These are phyloP conservation scores for Wallacemonas sp. DNA, from an alignment of 208 protist genomes.

Conservation along the genomic window DNA sequence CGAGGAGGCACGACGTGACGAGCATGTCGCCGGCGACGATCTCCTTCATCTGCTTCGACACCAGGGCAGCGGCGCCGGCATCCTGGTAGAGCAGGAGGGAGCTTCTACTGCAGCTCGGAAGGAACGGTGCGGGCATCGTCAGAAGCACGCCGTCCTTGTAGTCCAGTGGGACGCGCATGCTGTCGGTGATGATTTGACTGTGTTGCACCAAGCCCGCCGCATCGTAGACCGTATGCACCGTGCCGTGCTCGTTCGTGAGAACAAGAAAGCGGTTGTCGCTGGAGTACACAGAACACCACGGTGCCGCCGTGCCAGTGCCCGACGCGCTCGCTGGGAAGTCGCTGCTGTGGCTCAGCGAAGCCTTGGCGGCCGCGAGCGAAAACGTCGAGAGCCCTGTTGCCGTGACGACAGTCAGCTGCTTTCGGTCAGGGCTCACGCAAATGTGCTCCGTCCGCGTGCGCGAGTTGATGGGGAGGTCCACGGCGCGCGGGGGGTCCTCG, in stretches of 20 bases:
- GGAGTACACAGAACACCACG: constrained; percentile 14
- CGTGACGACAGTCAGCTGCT: constrained; percentile 58
- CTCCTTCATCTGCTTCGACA: constrained; percentile 3
- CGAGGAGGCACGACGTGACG: constrained; percentile 3
- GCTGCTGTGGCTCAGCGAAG: background rate
- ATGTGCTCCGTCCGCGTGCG: constrained; percentile 29
- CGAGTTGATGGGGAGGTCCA: constrained; percentile 9
- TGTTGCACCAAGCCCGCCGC: background rate
- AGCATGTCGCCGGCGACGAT: background rate
- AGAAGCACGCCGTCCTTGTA: constrained; percentile 44
- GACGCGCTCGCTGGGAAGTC: background rate
- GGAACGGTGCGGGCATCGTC: constrained; percentile 45
- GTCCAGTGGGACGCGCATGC: constrained; percentile 48
- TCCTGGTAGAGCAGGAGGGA: constrained; percentile 26
- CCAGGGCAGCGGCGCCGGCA: background rate
- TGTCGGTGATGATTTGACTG: constrained; percentile 11
- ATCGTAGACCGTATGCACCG: constrained; percentile 9
- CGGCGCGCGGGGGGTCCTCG: background rate
- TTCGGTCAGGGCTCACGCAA: constrained; percentile 69
- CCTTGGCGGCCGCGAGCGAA: background rate
- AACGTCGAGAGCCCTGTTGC: constrained; percentile 7
- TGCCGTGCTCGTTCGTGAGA: constrained; percentile 13
- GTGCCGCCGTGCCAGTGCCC: background rate
- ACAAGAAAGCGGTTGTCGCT: constrained; percentile 12
- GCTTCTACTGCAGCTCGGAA: constrained; percentile 47